Evolutionary conservation across 2,329 filamentous ascomycete genomes (phyloP), one percentile per base, ranked within the genome.

Genomic region (Biscogniauxia mediterranea): DNA sequence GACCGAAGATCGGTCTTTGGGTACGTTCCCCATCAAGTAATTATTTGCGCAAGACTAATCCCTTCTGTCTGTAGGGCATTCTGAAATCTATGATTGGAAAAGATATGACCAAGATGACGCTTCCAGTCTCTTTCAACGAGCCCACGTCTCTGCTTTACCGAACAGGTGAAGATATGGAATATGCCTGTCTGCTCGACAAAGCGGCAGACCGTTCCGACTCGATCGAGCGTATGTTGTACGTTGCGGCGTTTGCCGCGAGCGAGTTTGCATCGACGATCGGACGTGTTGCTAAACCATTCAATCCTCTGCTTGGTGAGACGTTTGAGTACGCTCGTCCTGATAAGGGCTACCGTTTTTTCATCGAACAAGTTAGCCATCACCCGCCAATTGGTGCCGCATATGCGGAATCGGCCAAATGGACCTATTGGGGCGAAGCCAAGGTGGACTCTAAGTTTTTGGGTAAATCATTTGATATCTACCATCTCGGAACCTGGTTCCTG

Each of bases 51-150:
- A 19, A 28, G 59, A 56, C 69, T 78, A 64, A 76, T 58, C 52
- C 17, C 63, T 20, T 59, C 2, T n/a, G 13, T 13, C 46, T 54
- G 26, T 66, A 97, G 93, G 90, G 90, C 67, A 97, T 99, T 69
- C 80, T 99, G 65, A 99, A 98, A 80, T 98, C 94, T 21, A 98
- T 99, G 95, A 97, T 99, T 77, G 95, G 95, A 65, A 98, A 99
- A 76, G 95, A 99, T 73, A 98, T 99, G 95, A 98, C 95, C 46
- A 98, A 96, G 81, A 99, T 99, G 94, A 98, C 95, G 0, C 80
- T 99, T 20, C 95, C 95, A 0, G 95, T 99, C 1, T 97, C 95
- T 0, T 98, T 99, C 81, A 99, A 99, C 77, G 95, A 99, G 76
- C 95, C 95, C 0, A 99, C 95, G 0, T 98, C 95, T 5, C 81